phyloP scores from a whole-genome alignment of 352 stramenopile species.

The Pythium phragmitis region DNA sequence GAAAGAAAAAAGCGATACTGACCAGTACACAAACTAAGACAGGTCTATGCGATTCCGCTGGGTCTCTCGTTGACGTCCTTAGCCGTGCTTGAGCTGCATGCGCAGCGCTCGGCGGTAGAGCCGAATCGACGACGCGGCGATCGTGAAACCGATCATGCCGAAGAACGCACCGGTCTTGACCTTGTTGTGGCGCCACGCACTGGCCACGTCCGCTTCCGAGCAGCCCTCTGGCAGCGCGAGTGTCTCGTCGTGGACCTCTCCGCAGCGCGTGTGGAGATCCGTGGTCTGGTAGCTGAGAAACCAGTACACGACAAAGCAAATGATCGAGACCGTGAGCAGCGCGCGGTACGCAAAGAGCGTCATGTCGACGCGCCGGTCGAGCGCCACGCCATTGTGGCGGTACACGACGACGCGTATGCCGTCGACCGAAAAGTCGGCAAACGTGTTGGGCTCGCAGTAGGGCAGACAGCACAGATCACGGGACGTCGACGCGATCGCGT shows the following conservation, averaged over 20 bases:
- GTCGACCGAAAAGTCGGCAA: constrained; percentile 51
- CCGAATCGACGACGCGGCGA: constrained; percentile 56
- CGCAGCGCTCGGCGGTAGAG: constrained; percentile 63
- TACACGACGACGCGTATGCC: constrained; percentile 71
- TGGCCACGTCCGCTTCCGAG: constrained; percentile 39
- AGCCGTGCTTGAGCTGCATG: constrained; percentile 66
- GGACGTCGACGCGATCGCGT: constrained; percentile 51
- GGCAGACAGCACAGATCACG: constrained; percentile 60
- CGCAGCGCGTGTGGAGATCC: constrained; percentile 41
- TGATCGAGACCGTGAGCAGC: constrained; percentile 51
- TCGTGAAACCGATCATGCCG: constrained; percentile 55
- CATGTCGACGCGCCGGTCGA: constrained; percentile 60
- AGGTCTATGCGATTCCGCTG: neutral
- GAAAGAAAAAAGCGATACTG: neutral
- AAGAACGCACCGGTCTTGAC: constrained; percentile 61
- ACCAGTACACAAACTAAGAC: neutral
- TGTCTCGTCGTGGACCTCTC: constrained; percentile 1
- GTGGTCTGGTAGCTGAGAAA: constrained; percentile 59
- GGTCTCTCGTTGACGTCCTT: constrained; percentile 9
- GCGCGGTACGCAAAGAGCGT: constrained; percentile 59
- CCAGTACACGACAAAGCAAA: constrained; percentile 58
- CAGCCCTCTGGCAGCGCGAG: constrained; percentile 38
- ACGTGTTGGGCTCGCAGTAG: constrained; percentile 41
- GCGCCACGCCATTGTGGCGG: constrained; percentile 45
- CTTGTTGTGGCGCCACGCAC: constrained; percentile 38